phyloP scores from a whole-genome alignment of 1,284 basidiomycete genomes.

The Golubevia sp. region DNA sequence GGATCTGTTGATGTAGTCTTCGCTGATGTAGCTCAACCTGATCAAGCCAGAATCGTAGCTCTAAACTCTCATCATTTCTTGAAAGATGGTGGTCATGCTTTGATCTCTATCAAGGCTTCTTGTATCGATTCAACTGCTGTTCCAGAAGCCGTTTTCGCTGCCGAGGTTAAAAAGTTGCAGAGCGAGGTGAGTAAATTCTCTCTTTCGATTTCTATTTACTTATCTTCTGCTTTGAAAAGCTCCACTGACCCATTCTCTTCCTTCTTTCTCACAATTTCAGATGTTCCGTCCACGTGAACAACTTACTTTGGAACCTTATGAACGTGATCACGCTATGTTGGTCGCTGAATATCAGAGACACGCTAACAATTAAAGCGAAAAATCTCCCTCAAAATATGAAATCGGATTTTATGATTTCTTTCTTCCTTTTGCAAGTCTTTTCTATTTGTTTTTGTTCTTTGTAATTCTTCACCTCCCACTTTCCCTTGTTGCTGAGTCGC shows the following conservation, averaged over 20 bases:
- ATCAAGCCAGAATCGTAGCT: slow-evolving; percentile 88
- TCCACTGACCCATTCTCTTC: too few species aligned
- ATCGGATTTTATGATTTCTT: neutral
- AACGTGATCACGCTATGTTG: slow-evolving; percentile 59
- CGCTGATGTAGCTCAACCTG: slow-evolving; percentile 96
- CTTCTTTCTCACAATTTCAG: neutral
- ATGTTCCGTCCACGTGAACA: slow-evolving; percentile 92
- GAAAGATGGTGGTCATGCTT: slow-evolving; percentile 86
- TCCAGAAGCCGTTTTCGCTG: slow-evolving; percentile 86
- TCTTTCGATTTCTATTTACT: neutral
- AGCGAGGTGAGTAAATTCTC: slow-evolving; percentile 63
- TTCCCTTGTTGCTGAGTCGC: neutral
- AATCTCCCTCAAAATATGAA: neutral
- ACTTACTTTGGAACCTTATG: slow-evolving; percentile 70
- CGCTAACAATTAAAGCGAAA: slow-evolving; percentile 3
- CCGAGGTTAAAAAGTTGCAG: slow-evolving; percentile 84
- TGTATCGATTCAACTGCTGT: slow-evolving; percentile 96
- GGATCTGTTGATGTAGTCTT: slow-evolving; percentile 66
- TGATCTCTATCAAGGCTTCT: slow-evolving; percentile 99
- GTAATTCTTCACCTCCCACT: neutral
- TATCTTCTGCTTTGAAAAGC: slow-evolving; percentile 24
- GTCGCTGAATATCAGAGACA: slow-evolving; percentile 56
- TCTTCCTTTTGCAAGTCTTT: too few species aligned
- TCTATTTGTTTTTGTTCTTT: too few species aligned
- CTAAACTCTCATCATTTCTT: slow-evolving; percentile 95